Conservation (phyloP, 208 protist genomes). For the Wallacemonas sp. region DNA sequence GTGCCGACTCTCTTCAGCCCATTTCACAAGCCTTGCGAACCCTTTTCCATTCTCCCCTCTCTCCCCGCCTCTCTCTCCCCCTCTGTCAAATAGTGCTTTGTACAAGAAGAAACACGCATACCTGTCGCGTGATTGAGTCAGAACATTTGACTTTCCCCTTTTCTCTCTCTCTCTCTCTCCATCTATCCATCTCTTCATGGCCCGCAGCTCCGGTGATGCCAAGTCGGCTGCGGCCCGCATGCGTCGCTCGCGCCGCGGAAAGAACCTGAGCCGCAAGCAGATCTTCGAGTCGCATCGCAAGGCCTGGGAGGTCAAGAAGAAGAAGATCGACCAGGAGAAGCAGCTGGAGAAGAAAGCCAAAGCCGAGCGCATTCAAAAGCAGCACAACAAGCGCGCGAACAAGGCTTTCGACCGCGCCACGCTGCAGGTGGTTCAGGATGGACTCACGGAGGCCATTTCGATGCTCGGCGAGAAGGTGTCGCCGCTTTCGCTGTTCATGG, state of each 20-base stretch:
- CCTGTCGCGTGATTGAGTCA: no score
- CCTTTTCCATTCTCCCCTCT: background rate
- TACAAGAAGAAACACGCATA: slow-evolving; percentile 4
- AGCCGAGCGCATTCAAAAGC: slow-evolving; percentile 49
- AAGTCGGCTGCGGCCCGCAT: slow-evolving; percentile 8
- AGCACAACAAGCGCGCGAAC: slow-evolving; percentile 73
- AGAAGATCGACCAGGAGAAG: slow-evolving; percentile 45
- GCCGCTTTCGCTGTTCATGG: slow-evolving; percentile 84
- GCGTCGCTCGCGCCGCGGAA: slow-evolving; percentile 35
- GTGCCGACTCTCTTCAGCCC: no score
- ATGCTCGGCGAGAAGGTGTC: slow-evolving; percentile 61
- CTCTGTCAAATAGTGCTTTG: no score
- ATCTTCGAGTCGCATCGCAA: slow-evolving; percentile 64
- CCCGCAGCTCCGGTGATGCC: slow-evolving; percentile 14
- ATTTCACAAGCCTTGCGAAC: background rate
- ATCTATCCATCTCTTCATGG: background rate
- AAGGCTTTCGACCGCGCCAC: slow-evolving; percentile 68
- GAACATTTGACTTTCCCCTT: no score
- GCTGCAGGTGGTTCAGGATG: slow-evolving; percentile 73
- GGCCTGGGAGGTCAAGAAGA: slow-evolving; percentile 52
- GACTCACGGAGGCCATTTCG: slow-evolving; percentile 65
- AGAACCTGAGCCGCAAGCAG: slow-evolving; percentile 80
- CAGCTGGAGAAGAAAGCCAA: slow-evolving; percentile 40
- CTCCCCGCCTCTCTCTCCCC: background rate
- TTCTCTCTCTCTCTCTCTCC: slow-evolving; percentile 13